phyloP scores from a whole-genome alignment of 495 filamentous ascomycete genomes.

The Jackrogersella minutella region DNA sequence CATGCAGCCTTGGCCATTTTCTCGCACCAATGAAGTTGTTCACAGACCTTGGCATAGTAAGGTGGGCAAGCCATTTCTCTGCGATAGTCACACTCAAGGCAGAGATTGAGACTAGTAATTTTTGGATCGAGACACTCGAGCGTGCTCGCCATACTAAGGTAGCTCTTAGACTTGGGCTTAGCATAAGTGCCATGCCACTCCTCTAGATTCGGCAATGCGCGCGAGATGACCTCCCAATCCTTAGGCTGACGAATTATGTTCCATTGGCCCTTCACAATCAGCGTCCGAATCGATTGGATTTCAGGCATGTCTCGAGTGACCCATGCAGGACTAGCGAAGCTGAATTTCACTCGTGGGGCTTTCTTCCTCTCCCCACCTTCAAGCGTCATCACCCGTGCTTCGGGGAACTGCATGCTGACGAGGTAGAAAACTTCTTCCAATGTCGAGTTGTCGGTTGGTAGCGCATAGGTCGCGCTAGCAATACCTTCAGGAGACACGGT shows the following conservation, averaged over 20 bases:
- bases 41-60: slow-evolving; percentile 63
- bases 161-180: slow-evolving; percentile 72
- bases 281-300: slow-evolving; percentile 60
- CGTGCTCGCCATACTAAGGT: slow-evolving; percentile 68
- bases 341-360: slow-evolving; percentile 69
- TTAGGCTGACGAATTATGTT: slow-evolving; percentile 72
- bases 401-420: slow-evolving; percentile 63
- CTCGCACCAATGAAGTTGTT: slow-evolving; percentile 65
- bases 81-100: slow-evolving; percentile 71
- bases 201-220: slow-evolving; percentile 68
- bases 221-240: slow-evolving; percentile 67
- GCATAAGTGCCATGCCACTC: slow-evolving; percentile 77
- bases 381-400: slow-evolving; percentile 71
- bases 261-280: slow-evolving; percentile 78
- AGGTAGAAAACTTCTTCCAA: slow-evolving; percentile 72
- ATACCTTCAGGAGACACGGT: slow-evolving; percentile 57
- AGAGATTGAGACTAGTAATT: slow-evolving; percentile 69
- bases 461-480: slow-evolving; percentile 59
- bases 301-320: slow-evolving; percentile 52
- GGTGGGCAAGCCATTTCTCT: slow-evolving; percentile 63
- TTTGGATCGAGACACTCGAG: slow-evolving; percentile 59
- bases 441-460: slow-evolving; percentile 69
- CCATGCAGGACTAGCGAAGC: slow-evolving; percentile 40
- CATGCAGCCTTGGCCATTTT: slow-evolving; percentile 61
- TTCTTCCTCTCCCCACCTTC: slow-evolving; percentile 79